These are phyloP conservation scores for Entomophthora muscae DNA, from an alignment of 371 early-diverging fungal genomes.

Conservation along the genomic window DNA sequence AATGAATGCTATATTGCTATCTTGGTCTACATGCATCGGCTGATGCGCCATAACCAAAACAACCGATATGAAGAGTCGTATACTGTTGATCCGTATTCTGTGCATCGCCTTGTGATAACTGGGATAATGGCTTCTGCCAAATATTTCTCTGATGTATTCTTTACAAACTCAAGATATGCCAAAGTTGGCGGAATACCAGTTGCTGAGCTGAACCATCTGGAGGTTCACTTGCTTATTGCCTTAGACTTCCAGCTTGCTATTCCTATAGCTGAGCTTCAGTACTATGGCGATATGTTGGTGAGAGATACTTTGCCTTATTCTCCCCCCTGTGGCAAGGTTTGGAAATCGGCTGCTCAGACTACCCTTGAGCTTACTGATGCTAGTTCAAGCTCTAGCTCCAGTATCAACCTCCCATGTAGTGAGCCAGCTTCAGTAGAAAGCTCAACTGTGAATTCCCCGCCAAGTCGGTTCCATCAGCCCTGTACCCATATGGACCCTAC, in stretches of 20 bases:
- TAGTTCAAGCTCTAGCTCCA: no score
- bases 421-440: no score
- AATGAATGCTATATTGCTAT: slow-evolving; percentile 71
- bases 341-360: no score
- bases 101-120: slow-evolving; percentile 75
- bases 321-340: no score
- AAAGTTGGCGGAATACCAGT: slow-evolving; percentile 87
- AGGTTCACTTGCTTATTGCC: slow-evolving; percentile 59
- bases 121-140: slow-evolving; percentile 68
- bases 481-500: no score
- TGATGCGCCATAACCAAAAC: slow-evolving; percentile 28
- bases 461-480: no score
- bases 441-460: no score
- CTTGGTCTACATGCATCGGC: slow-evolving; percentile 69
- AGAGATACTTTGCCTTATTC: not conserved
- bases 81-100: slow-evolving; percentile 66
- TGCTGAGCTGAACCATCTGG: slow-evolving; percentile 70
- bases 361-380: no score
- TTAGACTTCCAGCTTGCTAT: slow-evolving; percentile 61
- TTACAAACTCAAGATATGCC: slow-evolving; percentile 75
- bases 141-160: slow-evolving; percentile 77
- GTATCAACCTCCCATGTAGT: no score
- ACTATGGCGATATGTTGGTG: slow-evolving; percentile 35
- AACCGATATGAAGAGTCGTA: slow-evolving; percentile 25
- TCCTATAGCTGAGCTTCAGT: slow-evolving; percentile 52